Evolutionary conservation across 2,329 filamentous ascomycete species (phyloP).

Genomic region (Fusarium algeriense): DNA sequence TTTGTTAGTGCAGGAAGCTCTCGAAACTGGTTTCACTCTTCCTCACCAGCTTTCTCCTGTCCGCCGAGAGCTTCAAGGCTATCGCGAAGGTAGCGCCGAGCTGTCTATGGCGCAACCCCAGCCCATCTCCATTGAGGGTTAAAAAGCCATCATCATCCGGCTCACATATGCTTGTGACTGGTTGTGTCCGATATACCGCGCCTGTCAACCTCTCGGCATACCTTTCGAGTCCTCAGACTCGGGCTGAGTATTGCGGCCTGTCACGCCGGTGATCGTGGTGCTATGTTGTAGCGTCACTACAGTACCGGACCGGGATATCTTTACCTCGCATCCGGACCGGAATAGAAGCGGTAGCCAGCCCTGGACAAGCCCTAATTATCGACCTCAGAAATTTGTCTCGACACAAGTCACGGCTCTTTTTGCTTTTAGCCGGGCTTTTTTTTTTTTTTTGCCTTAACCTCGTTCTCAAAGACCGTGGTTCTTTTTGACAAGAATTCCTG

Average conservation of each 20-base stretch:
- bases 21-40: conserved; percentile 71
- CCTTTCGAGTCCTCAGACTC: background rate
- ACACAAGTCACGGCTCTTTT: background rate
- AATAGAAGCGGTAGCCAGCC: conserved; percentile 11
- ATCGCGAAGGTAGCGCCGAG: conserved; percentile 44
- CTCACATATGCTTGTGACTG: conserved; percentile 11
- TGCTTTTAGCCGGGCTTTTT: conserved; percentile 12
- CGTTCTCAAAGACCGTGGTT: conserved; percentile 19
- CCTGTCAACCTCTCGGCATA: conserved; percentile 19
- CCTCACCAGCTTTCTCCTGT: conserved; percentile 58
- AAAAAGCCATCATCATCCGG: conserved; percentile 14
- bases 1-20: conserved; percentile 80
- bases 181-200: conserved; percentile 12
- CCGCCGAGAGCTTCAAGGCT: conserved; percentile 43
- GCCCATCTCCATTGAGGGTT: conserved; percentile 51
- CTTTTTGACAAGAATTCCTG: conserved; percentile 33
- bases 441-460: conserved; percentile 10
- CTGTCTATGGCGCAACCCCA: conserved; percentile 46
- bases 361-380: conserved; percentile 13
- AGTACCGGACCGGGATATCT: conserved; percentile 22
- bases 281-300: conserved; percentile 20
- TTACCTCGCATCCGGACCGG: conserved; percentile 34
- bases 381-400: conserved; percentile 9
- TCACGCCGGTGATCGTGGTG: conserved; percentile 10
- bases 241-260: background rate